Evolutionary conservation across 2,329 filamentous ascomycete species (phyloP), one percentile per base, ranked within the genome.

Genomic region (Coniochaeta sp.): DNA sequence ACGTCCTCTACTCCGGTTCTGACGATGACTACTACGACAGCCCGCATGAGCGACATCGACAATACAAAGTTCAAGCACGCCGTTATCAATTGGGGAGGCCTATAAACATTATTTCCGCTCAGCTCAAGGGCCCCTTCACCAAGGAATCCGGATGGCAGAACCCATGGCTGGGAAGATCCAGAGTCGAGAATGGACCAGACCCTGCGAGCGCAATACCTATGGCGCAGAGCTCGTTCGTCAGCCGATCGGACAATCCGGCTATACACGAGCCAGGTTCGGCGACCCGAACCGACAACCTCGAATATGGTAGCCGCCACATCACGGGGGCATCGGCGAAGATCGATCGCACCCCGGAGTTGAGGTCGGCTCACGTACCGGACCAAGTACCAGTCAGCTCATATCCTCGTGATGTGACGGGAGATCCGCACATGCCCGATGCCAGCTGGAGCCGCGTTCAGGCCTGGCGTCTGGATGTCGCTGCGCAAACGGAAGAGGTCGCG

Each of bases 101-200:
- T 2, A 75, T 85, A 0, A 60, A 77, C 22, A 71, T 91, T 3
- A 63, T 83, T 3, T 85, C 86, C 12, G 78, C 85, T 6, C 66
- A 69, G 6, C 69, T 89, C 3, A 74, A 69, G 53, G 86, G 85
- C 0, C 86, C 85, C 0, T 86, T 88, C 57, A 72, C 76, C 42
- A 63, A 59, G 51, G 60, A 67, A 35, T 70, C 65, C 2, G 74
- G 74, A 20, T 82, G 78, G 78, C 59, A 63, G 28, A 79, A 81
- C 55, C 78, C 78, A 13, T 81, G 78, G 78, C 60, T 65, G 38
- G 45, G 20, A 16, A 22, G 26, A 46, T 55, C 56, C 63, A 3
- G 61, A 59, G 14, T 61, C 61, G 3, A 63, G 62, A 61, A 31
- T 13, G 30, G 13, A 6, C 49, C 48, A 1, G 33, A 46, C 16